Base-by-base conservation (phyloP, 495 filamentous ascomycete species). In the Polyplosphaeria fusca region DNA sequence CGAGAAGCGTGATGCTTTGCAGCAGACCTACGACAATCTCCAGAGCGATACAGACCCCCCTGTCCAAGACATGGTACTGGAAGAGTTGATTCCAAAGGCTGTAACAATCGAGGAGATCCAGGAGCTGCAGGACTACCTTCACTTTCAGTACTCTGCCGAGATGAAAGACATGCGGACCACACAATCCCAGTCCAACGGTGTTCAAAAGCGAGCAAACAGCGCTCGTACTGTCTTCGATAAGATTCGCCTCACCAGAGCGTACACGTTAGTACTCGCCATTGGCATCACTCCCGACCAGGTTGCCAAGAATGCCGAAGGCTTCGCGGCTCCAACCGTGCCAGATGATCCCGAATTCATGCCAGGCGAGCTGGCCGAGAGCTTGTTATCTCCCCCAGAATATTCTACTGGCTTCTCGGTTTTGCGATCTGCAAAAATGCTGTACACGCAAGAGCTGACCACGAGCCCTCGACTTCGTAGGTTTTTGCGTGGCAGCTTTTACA, bases 51-150 rank as follows among this genome's bases (percentile, higher is more conserved):
- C 30, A 35, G 32, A 37, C 18, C 62, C 71, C 11, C 74, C 80
- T 42, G 56, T 76, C 60, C 49, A 81, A 16, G 86, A 90, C 60
- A 58, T 71, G 0, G 76, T 87, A 28, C 79, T 94, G 47, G 88
- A 94, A n/a, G 86, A 89, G 50, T 84, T 94, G 76, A 78, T 93
- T 30, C 77, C 77, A 3, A 71, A 80, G 28, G 91, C 90, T 2
- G 78, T 79, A 4, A 89, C 84, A 0, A 89, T 93, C 76, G 93
- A 98, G 60, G 92, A 96, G 66, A 76, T 98, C 13, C 94, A 98
- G 67, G 93, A 98, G 71, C 71, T 98, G 14, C 91, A 96, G 64
- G 93, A 98, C 60, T 97, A 96, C 65, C 76, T 98, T 49, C 88
- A 97, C 70, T 98, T 97, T 73, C 89, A 91, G 61, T 96, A 97